Evolutionary conservation across 306 rosid species (phyloP).

Genomic region (Astragalus membranaceus): DNA sequence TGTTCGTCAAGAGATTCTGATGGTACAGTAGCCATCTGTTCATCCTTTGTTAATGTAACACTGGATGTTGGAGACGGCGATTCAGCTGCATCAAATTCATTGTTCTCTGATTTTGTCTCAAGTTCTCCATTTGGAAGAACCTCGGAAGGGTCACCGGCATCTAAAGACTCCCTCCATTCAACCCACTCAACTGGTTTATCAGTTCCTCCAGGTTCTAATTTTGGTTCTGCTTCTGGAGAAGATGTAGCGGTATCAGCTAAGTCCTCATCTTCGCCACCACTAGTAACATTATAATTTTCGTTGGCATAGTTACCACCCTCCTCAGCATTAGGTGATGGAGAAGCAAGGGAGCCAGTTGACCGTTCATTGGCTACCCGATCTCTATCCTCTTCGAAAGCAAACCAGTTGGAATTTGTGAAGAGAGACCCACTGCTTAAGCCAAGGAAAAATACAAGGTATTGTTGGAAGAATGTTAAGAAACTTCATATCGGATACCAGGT

Average conservation of each 20-base stretch:
- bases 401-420: conserved; percentile 98
- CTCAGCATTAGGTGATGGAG: conserved; percentile 65
- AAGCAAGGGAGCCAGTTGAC: conserved; percentile 57
- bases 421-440: conserved; percentile 71
- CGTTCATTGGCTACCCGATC: conserved; percentile 57
- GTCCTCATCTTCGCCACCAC: conserved; percentile 77
- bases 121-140: conserved; percentile 63
- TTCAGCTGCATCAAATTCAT: conserved; percentile 31
- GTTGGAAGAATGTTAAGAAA: not conserved
- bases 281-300: conserved; percentile 44
- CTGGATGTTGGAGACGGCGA: conserved; percentile 43
- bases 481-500: not conserved
- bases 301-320: conserved; percentile 35
- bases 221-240: conserved; percentile 48
- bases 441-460: conserved; percentile 11
- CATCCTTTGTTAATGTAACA: conserved; percentile 28
- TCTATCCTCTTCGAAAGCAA: conserved; percentile 83
- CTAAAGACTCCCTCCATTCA: conserved; percentile 96
- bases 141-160: conserved; percentile 55
- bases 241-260: conserved; percentile 80
- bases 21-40: conserved; percentile 31
- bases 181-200: conserved; percentile 98
- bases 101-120: conserved; percentile 33
- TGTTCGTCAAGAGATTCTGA: conserved; percentile 23
- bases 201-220: conserved; percentile 43